Evolutionary conservation across 2,329 filamentous ascomycete species (phyloP).

Genomic region (Ophiostoma quercus): DNA sequence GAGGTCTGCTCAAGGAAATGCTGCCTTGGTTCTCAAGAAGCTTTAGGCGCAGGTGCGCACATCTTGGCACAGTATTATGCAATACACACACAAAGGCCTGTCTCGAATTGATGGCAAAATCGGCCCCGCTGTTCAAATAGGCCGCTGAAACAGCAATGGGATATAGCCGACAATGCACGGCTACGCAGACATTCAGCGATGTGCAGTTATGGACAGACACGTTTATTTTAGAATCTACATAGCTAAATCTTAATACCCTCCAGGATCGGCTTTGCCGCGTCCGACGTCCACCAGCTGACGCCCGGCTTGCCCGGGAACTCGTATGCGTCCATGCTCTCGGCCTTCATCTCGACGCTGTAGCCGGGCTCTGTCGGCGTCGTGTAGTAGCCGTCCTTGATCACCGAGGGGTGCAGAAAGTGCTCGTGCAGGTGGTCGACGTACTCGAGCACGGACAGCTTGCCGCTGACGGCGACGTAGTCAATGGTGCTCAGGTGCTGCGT

Average conservation of each 20-base stretch:
- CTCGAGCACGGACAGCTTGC: conserved; percentile 76
- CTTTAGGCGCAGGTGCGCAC: background rate
- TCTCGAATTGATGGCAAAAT: too few relatives aligned
- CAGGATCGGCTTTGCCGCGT: conserved; percentile 70
- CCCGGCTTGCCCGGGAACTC: conserved; percentile 70
- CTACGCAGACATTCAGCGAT: background rate
- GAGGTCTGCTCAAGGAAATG: background rate
- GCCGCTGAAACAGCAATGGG: too few relatives aligned
- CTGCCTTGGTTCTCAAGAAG: background rate
- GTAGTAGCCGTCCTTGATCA: conserved; percentile 81
- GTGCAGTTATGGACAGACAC: background rate
- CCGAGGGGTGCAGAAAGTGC: conserved; percentile 78
- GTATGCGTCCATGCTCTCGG: conserved; percentile 75
- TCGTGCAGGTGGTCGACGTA: conserved; percentile 92
- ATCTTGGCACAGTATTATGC: background rate
- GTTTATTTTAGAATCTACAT: background rate
- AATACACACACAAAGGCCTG: too few relatives aligned
- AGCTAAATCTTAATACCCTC: conserved; percentile 53
- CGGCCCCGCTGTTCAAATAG: too few relatives aligned
- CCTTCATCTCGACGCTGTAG: conserved; percentile 92
- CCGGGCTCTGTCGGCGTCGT: conserved; percentile 77
- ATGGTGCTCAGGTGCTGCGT: conserved; percentile 90
- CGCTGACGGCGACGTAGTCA: conserved; percentile 82
- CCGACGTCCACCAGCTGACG: conserved; percentile 79
- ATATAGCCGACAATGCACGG: background rate